Evolutionary conservation across 2,329 filamentous ascomycete species (phyloP).

Genomic region (Pestalotiopsis sp.): DNA sequence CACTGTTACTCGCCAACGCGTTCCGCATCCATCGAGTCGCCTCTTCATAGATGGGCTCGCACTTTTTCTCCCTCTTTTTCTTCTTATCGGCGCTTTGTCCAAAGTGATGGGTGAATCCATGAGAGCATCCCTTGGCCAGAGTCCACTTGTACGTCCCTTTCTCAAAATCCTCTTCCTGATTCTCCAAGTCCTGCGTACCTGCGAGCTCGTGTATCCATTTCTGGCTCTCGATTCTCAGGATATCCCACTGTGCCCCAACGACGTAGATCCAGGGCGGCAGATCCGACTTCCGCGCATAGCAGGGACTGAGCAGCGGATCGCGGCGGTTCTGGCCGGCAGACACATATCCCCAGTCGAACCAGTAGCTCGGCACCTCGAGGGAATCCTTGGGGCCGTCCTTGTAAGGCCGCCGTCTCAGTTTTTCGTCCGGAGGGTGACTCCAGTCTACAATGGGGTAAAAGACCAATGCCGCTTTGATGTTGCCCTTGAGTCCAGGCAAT

Average conservation of each 20-base stretch:
- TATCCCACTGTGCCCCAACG: constrained; percentile 47
- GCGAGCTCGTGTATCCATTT: constrained; percentile 14
- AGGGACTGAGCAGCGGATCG: constrained; percentile 45
- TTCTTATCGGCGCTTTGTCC: constrained; percentile 12
- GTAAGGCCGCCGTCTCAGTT: constrained; percentile 37
- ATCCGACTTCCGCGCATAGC: constrained; percentile 29
- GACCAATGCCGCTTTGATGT: constrained; percentile 34
- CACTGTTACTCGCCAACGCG: background rate
- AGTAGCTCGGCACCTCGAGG: constrained; percentile 27
- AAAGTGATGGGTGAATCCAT: constrained; percentile 17
- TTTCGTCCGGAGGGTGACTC: constrained; percentile 27
- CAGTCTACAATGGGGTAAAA: constrained; percentile 47
- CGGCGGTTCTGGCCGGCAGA: constrained; percentile 32
- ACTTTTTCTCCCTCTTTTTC: constrained; percentile 9
- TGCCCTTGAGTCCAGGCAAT: constrained; percentile 36
- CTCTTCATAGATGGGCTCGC: constrained; percentile 15
- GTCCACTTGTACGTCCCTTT: constrained; percentile 16
- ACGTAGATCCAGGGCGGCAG: constrained; percentile 47
- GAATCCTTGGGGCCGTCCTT: constrained; percentile 35
- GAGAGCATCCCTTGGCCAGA: constrained; percentile 11
- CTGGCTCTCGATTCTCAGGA: constrained; percentile 29
- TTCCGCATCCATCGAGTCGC: constrained; percentile 11
- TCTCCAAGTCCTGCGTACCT: background rate
- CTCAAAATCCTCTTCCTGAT: constrained; percentile 11
- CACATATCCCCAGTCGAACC: constrained; percentile 47